Conservation (phyloP, 2,329 filamentous ascomycete species). For the Lecanicillium sp. region DNA sequence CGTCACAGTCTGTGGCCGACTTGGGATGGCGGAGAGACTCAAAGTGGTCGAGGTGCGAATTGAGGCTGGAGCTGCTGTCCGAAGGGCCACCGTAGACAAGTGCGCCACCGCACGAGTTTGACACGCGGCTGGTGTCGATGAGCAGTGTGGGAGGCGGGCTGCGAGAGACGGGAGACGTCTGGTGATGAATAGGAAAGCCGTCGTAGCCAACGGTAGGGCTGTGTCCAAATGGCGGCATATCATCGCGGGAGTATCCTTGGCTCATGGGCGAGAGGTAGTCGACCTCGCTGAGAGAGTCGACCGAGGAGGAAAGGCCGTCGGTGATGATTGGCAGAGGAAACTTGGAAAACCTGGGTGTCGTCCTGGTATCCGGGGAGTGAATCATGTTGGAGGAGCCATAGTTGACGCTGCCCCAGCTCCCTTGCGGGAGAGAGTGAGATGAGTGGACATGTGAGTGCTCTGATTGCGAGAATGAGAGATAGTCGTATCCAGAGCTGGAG, state of each 20-base stretch:
- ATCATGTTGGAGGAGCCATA: constrained; percentile 36
- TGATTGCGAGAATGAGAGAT: constrained; percentile 44
- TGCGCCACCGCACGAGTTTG: constrained; percentile 56
- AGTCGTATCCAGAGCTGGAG: constrained; percentile 36
- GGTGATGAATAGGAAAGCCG: constrained; percentile 43
- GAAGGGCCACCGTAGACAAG: constrained; percentile 54
- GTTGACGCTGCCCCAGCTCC: constrained; percentile 41
- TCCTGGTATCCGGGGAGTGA: constrained; percentile 25
- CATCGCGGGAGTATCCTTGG: constrained; percentile 52
- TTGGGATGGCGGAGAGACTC: constrained; percentile 43
- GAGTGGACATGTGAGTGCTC: constrained; percentile 26
- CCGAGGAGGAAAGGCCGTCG: constrained; percentile 47
- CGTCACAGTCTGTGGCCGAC: constrained; percentile 42
- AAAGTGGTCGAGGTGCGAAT: constrained; percentile 53
- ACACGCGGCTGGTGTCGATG: constrained; percentile 48
- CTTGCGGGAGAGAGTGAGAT: constrained; percentile 31
- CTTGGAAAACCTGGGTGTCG: constrained; percentile 37
- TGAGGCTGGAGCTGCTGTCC: constrained; percentile 54
- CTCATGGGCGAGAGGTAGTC: constrained; percentile 58
- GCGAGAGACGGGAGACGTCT: constrained; percentile 48
- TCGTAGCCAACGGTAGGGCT: constrained; percentile 55
- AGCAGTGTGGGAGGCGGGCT: constrained; percentile 51
- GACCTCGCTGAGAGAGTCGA: constrained; percentile 56
- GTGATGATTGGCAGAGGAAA: constrained; percentile 41
- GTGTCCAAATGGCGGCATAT: constrained; percentile 46